phyloP scores from a whole-genome alignment of 257 asterid genomes.

The Salvia rosmarinus region DNA sequence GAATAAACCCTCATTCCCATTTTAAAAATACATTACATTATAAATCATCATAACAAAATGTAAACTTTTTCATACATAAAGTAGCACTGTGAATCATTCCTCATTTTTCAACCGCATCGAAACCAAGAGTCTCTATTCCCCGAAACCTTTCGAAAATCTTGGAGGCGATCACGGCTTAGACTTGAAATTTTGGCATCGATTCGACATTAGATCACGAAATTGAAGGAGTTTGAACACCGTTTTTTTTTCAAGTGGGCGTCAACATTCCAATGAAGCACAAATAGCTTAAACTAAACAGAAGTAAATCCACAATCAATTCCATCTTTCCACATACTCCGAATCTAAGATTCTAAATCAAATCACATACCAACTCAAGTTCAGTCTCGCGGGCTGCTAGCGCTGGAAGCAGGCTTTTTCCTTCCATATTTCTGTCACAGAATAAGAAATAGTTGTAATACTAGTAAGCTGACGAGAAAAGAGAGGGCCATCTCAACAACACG shows the following conservation, averaged over 20 bases:
- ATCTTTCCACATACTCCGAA: slow-evolving; percentile 23
- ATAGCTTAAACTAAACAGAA: slow-evolving; percentile 40
- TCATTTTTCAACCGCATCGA: no score
- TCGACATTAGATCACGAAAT: no score
- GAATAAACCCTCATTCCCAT: no score
- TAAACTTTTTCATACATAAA: no score
- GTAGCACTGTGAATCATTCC: no score
- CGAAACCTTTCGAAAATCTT: no score
- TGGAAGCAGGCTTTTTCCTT: slow-evolving; percentile 60
- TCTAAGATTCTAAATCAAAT: slow-evolving; percentile 22
- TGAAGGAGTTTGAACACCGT: background rate
- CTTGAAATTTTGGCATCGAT: no score
- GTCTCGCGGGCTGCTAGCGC: slow-evolving; percentile 69
- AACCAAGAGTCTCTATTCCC: no score
- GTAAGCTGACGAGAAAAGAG: background rate
- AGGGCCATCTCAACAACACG: background rate
- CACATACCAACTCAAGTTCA: slow-evolving; percentile 42
- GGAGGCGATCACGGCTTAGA: no score
- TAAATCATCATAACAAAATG: no score
- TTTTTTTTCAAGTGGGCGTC: background rate
- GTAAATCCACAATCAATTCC: slow-evolving; percentile 33
- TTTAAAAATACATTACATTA: no score
- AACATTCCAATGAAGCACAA: slow-evolving; percentile 38
- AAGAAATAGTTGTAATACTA: background rate
- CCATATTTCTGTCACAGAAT: slow-evolving; percentile 63